Conservation (phyloP, 768 basidiomycete species). For the Hirschioporus abietinus region DNA sequence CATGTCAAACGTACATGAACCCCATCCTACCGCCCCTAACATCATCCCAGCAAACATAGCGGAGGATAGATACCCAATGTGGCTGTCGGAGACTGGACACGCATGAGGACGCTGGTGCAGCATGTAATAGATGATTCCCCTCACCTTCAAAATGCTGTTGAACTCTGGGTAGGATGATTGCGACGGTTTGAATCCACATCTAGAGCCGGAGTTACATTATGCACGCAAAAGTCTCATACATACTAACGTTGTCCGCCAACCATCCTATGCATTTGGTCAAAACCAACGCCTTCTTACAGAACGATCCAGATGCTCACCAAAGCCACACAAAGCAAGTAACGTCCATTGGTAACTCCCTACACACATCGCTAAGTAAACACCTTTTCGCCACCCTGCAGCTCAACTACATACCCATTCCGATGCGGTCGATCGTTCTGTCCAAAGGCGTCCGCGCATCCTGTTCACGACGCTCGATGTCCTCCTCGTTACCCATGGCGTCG, state of each 20-base stretch:
- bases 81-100: constrained; percentile 57
- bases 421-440: constrained; percentile 84
- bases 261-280: constrained; percentile 49
- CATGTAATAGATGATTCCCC: constrained; percentile 17
- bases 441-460: constrained; percentile 39
- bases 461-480: constrained; percentile 22
- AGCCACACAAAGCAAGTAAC: constrained; percentile 77
- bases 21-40: constrained; percentile 90
- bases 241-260: constrained; percentile 85
- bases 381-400: background rate
- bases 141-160: constrained; percentile 81
- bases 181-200: constrained; percentile 93
- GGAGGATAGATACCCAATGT: constrained; percentile 79
- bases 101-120: constrained; percentile 9
- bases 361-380: background rate
- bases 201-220: constrained; percentile 25
- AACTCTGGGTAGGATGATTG: constrained; percentile 94
- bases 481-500: constrained; percentile 32
- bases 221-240: background rate
- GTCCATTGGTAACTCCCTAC: constrained; percentile 77
- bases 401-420: constrained; percentile 68
- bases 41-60: constrained; percentile 98
- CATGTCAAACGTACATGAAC: constrained; percentile 54
- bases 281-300: no score
- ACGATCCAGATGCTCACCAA: constrained; percentile 51